Base-by-base conservation (phyloP, 1,284 basidiomycete species). In the Cutaneotrichosporon spelunceum region DNA sequence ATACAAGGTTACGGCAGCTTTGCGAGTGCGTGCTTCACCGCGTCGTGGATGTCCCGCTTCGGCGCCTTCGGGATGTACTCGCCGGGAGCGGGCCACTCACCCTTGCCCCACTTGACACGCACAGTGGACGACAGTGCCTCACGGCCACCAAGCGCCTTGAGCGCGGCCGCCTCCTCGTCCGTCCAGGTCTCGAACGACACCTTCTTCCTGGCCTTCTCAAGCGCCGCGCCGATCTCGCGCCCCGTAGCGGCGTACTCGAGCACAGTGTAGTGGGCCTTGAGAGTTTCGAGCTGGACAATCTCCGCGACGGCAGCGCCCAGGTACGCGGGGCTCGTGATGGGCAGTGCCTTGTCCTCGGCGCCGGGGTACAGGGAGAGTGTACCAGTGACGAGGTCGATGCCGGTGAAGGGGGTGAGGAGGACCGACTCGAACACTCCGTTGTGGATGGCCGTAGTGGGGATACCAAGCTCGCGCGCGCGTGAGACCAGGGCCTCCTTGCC, bases 41-140 rank as follows among this genome's bases (percentile, higher is more conserved):
- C 48, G 5, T 5, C 6, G 24, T 8, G 26, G 48, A 29, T 27
- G 26, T 50, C 26, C 3, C 48, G 19, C 26, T 26, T 13, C 27
- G 21, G 13, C 26, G 14, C n/a, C 2, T 19, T 9, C 6, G 61
- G 62, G 2, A 23, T 33, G 91, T 92, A 76, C 91, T 94, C 21
- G 86, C 80, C 64, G 83, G 82, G 75, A 92, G 89, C 80, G 94
- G 92, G 49, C 87, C 84, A 7, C 92, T 90, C 21, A 93, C 92
- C 4, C 90, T 91, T 4, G 89, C 92, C 71, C 88, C 81, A 42
- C 82, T 81, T 0, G 87, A 92, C 66, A 85, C 79, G 53, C 88
- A 83, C 30, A 90, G 82, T 68, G 87, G 89, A n/a, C 87, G 86
- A 1, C 86, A 87, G 68, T 90, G 91, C 36, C 78, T 70, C 11